These are phyloP conservation scores for Stachybotrys chartarum DNA, from an alignment of 2,329 filamentous ascomycete species.

Conservation along the genomic window DNA sequence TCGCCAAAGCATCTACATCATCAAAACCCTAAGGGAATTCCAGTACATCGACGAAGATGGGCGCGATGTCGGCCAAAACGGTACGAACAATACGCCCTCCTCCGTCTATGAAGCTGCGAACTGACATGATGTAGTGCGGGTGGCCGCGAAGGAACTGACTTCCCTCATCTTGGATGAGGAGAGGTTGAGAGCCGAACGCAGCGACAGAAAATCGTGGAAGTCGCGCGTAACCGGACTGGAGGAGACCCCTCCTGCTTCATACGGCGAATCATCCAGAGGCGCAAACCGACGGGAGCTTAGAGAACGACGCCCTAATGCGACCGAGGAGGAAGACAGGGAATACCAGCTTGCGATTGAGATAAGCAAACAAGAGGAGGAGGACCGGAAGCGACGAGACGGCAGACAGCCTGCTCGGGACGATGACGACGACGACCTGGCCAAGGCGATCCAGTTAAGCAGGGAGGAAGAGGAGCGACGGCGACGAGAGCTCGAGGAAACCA, in stretches of 20 bases:
- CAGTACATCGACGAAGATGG: constrained; percentile 95
- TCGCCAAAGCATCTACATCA: constrained; percentile 95
- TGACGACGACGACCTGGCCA: constrained; percentile 83
- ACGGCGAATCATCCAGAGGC: constrained; percentile 30
- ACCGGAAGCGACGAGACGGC: constrained; percentile 64
- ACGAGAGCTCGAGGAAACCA: constrained; percentile 79
- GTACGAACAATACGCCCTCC: constrained; percentile 40
- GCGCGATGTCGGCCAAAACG: constrained; percentile 91
- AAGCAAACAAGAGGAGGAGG: constrained; percentile 95
- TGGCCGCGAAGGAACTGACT: constrained; percentile 93
- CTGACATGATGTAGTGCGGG: constrained; percentile 58
- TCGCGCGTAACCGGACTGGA: constrained; percentile 91
- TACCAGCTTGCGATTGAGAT: constrained; percentile 88
- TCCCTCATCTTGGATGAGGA: constrained; percentile 91
- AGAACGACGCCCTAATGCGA: constrained; percentile 38
- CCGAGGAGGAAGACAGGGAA: constrained; percentile 82
- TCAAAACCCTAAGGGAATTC: constrained; percentile 96
- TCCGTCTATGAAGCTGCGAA: constrained; percentile 3
- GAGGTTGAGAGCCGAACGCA: constrained; percentile 79
- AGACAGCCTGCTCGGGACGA: constrained; percentile 41
- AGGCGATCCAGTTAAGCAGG: constrained; percentile 90
- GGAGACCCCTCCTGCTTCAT: constrained; percentile 54
- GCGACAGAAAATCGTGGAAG: constrained; percentile 92
- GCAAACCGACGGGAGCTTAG: constrained; percentile 27
- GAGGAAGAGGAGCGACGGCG: constrained; percentile 88